These are phyloP conservation scores for Kwoniella botswanensis DNA, from an alignment of 768 basidiomycete species.

Conservation along the genomic window DNA sequence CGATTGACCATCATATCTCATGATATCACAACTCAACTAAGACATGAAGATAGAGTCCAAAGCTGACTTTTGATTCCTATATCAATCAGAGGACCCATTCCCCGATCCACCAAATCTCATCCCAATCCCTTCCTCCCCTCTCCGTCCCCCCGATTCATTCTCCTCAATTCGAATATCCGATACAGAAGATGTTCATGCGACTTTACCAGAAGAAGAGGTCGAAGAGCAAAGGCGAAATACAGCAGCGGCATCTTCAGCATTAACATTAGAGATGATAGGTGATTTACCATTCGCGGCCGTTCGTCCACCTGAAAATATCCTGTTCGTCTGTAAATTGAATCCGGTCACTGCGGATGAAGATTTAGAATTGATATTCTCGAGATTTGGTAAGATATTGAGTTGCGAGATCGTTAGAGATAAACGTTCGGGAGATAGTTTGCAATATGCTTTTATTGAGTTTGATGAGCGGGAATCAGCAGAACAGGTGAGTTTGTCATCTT, in stretches of 20 bases:
- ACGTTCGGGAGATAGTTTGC: conserved; percentile 91
- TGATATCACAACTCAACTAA: neutral
- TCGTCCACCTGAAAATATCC: conserved; percentile 94
- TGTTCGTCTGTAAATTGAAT: conserved; percentile 99
- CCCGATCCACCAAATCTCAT: conserved; percentile 80
- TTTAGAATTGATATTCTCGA: conserved; percentile 92
- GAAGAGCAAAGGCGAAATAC: conserved; percentile 80
- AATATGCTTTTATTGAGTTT: conserved; percentile 99
- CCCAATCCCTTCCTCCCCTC: conserved; percentile 75
- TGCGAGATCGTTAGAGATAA: conserved; percentile 98
- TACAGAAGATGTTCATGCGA: conserved; percentile 85
- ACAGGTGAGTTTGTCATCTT: conserved; percentile 66
- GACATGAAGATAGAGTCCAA: neutral
- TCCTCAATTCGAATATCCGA: conserved; percentile 79
- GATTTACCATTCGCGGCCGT: conserved; percentile 98
- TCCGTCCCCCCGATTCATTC: conserved; percentile 73
- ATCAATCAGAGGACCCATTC: conserved; percentile 83
- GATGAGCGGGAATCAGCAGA: conserved; percentile 92
- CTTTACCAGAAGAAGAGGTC: conserved; percentile 82
- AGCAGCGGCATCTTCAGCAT: conserved; percentile 87
- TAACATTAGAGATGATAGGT: conserved; percentile 99
- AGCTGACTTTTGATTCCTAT: neutral
- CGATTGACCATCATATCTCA: neutral
- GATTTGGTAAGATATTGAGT: conserved; percentile 93
- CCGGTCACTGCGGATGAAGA: conserved; percentile 94